These are phyloP conservation scores for Fomitopsis serialis DNA, from an alignment of 768 basidiomycete species.

Conservation along the genomic window DNA sequence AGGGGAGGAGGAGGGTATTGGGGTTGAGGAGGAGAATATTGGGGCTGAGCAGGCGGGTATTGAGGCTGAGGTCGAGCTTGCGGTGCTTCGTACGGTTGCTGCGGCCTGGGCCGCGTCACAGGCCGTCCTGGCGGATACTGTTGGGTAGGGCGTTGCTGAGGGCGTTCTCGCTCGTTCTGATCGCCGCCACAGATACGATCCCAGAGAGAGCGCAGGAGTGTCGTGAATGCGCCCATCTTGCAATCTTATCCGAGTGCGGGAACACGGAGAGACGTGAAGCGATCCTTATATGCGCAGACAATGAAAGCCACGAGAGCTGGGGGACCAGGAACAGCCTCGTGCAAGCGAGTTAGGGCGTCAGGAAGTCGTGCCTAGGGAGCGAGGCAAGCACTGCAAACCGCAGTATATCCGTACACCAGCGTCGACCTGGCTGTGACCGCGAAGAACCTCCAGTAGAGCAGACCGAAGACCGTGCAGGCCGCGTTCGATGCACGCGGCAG, in stretches of 20 bases:
- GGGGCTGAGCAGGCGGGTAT: constrained; percentile 3
- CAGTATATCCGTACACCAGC: no score
- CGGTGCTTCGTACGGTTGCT: background rate
- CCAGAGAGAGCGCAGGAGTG: background rate
- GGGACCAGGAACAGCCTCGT: no score
- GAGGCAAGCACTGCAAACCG: no score
- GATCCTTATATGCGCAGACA: no score
- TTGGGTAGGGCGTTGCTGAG: background rate
- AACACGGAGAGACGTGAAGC: background rate
- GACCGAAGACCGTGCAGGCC: no score
- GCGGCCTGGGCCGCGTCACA: constrained; percentile 5
- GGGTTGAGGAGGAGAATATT: background rate
- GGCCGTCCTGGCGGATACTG: constrained; percentile 5
- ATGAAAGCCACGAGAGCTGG: no score
- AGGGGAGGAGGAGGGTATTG: constrained; percentile 4
- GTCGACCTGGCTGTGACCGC: no score
- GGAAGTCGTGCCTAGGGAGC: no score
- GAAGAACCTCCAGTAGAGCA: no score
- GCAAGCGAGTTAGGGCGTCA: no score
- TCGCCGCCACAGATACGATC: background rate
- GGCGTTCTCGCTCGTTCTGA: background rate
- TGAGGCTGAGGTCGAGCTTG: constrained; percentile 1
- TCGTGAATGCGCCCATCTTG: background rate
- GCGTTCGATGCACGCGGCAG: no score
- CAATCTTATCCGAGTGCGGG: background rate